Evolutionary conservation across 2,329 filamentous ascomycete species (phyloP).

Genomic region (Ceratocystiopsis minuta): DNA sequence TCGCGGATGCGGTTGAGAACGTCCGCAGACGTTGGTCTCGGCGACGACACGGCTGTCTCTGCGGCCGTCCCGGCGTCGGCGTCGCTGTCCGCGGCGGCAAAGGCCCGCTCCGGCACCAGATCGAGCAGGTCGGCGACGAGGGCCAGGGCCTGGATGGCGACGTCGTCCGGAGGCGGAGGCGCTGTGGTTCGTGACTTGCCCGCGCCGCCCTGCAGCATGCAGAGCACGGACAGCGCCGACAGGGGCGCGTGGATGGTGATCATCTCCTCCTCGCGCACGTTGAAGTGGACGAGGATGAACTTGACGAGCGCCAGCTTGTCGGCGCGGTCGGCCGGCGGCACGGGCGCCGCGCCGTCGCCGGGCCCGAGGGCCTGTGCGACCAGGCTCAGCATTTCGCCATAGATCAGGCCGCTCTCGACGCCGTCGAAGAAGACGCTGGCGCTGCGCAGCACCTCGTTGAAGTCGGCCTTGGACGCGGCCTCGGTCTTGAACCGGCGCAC

Average conservation of each 20-base stretch:
- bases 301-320: constrained; percentile 54
- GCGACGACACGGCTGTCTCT: no score
- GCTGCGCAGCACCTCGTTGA: constrained; percentile 75
- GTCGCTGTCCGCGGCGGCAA: constrained; percentile 19
- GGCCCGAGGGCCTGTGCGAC: constrained; percentile 41
- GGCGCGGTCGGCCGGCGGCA: constrained; percentile 36
- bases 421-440: constrained; percentile 95
- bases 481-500: constrained; percentile 55
- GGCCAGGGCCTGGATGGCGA: constrained; percentile 20
- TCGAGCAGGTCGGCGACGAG: constrained; percentile 41
- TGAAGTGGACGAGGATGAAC: constrained; percentile 79
- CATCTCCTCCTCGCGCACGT: constrained; percentile 94
- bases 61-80: not conserved
- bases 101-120: constrained; percentile 46
- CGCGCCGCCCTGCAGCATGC: constrained; percentile 37
- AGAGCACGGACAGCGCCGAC: constrained; percentile 44
- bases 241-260: constrained; percentile 67
- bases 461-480: constrained; percentile 48
- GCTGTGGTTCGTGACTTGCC: constrained; percentile 8
- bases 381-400: constrained; percentile 59
- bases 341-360: constrained; percentile 20
- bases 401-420: constrained; percentile 86
- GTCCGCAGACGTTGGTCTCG: constrained; percentile 16
- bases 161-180: not conserved
- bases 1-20: constrained; percentile 40